Evolutionary conservation across 495 filamentous ascomycete genomes (phyloP).

Genomic region (Achaetomiella virescens): DNA sequence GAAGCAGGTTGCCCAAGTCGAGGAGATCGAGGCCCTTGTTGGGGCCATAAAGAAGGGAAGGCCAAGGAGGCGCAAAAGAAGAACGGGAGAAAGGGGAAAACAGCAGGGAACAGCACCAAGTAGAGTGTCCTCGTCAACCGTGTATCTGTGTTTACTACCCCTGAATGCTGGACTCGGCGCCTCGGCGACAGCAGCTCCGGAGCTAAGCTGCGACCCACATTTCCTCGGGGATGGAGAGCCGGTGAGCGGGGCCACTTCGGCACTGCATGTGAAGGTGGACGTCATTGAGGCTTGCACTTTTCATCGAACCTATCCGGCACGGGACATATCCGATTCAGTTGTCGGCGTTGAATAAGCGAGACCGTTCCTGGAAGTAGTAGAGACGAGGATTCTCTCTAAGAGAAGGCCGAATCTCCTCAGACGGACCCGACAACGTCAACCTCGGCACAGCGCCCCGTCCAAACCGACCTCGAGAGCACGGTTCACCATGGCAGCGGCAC

Average conservation of each 20-base stretch:
- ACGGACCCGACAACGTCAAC: neutral
- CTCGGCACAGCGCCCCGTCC: neutral
- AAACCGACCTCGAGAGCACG: neutral
- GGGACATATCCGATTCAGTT: neutral
- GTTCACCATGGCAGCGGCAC: conserved; percentile 11
- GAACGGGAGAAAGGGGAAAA: conserved; percentile 19
- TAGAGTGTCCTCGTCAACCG: neutral
- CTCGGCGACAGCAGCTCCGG: conserved; percentile 8
- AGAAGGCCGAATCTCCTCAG: too few species aligned
- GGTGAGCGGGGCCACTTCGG: conserved; percentile 15
- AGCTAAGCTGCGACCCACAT: neutral
- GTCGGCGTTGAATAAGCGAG: too few species aligned
- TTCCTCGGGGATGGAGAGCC: neutral
- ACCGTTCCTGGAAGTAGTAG: too few species aligned
- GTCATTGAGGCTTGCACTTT: conserved; percentile 14
- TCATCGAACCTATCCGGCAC: neutral
- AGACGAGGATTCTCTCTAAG: too few species aligned
- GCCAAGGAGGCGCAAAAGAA: conserved; percentile 25
- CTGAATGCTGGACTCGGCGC: neutral
- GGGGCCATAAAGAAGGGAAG: conserved; percentile 35
- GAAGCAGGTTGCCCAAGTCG: conserved; percentile 32
- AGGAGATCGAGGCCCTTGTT: conserved; percentile 41
- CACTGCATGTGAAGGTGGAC: conserved; percentile 19
- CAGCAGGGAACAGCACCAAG: conserved; percentile 10
- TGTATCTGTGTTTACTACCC: neutral